Evolutionary conservation across 139 green algal species (phyloP).

Genomic region (Ettlia oleoabundans): DNA sequence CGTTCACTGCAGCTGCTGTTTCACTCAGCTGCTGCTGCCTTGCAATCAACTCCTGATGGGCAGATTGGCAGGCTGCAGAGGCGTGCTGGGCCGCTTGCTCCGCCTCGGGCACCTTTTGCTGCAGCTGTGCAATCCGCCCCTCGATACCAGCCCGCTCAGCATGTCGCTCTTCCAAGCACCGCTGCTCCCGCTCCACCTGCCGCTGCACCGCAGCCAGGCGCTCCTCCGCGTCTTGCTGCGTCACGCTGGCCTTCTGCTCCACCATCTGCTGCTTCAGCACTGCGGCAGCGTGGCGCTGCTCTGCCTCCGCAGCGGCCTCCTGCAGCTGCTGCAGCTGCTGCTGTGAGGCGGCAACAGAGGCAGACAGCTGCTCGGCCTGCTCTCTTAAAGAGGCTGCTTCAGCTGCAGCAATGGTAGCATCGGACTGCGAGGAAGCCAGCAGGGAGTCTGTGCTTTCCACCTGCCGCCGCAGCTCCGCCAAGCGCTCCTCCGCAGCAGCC

Average conservation of each 20-base stretch:
- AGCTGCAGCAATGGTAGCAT: background rate
- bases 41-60: background rate
- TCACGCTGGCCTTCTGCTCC: background rate
- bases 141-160: too few relatives aligned
- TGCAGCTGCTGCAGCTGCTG: slow-evolving; percentile 4
- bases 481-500: background rate
- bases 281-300: background rate
- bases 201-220: slow-evolving; percentile 10
- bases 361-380: background rate
- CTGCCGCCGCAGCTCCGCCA: background rate
- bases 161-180: too few relatives aligned
- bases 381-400: background rate
- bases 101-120: background rate
- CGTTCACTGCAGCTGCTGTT: background rate
- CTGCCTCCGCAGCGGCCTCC: background rate
- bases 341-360: background rate
- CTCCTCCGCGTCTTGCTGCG: background rate
- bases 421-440: background rate
- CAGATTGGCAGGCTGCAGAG: background rate
- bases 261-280: background rate
- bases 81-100: background rate
- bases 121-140: slow-evolving; percentile 2
- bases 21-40: background rate
- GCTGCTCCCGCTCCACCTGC: too few relatives aligned
- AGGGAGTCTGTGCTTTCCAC: background rate